Percentiles rank a stretch among this genome's conserved stretches.
These are phyloP conservation scores for Pseudonectria foliicola DNA, from an alignment of 2,329 filamentous ascomycete genomes.

Conservation along the genomic window DNA sequence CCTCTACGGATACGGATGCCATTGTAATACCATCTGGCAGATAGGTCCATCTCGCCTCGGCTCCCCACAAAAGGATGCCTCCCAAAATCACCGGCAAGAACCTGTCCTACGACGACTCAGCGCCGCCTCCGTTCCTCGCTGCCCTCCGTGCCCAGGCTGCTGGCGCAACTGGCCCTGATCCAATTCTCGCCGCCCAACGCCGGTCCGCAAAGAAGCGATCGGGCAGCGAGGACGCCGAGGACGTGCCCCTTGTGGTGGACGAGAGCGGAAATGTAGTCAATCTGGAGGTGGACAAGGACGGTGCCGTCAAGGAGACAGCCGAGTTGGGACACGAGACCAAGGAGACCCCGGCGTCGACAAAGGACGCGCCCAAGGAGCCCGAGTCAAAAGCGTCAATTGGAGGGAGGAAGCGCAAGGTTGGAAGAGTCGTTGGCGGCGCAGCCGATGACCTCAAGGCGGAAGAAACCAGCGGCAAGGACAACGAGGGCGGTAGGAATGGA, in stretches of 20 bases:
- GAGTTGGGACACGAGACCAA: conserved; percentile 15
- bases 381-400: conserved; percentile 26
- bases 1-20: too few relatives aligned
- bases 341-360: conserved; percentile 24
- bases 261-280: conserved; percentile 60
- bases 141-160: conserved; percentile 46
- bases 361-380: conserved; percentile 15
- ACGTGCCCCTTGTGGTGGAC: conserved; percentile 68
- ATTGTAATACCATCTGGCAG: too few relatives aligned
- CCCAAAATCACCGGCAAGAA: conserved; percentile 64
- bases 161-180: conserved; percentile 44
- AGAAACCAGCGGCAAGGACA: conserved; percentile 7
- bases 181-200: conserved; percentile 42
- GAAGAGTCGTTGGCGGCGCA: conserved; percentile 28
- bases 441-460: conserved; percentile 18
- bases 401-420: conserved; percentile 48
- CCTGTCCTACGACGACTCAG: conserved; percentile 54
- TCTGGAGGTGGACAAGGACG: conserved; percentile 40
- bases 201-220: conserved; percentile 48
- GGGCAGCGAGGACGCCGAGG: conserved; percentile 65
- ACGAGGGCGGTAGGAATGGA: conserved; percentile 5
- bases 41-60: too few relatives aligned
- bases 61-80: too few relatives aligned
- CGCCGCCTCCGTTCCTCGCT: conserved; percentile 52
- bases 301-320: conserved; percentile 29